These are phyloP conservation scores for Colletotrichum tabaci DNA, from an alignment of 2,329 filamentous ascomycete genomes.

Conservation along the genomic window DNA sequence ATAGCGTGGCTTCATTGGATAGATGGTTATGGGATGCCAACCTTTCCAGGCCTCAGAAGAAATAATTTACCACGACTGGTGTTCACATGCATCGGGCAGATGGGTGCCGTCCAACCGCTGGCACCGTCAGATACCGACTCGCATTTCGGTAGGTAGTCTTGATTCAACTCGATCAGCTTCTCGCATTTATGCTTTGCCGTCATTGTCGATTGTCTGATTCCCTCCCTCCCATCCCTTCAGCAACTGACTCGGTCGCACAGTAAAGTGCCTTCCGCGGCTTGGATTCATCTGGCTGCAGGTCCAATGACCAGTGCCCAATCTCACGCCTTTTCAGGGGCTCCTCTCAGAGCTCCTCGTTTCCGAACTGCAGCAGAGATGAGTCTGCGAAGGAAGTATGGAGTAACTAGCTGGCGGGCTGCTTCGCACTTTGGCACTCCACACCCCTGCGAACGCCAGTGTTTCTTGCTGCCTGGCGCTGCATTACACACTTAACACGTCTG, in stretches of 20 bases:
- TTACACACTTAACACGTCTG: not conserved
- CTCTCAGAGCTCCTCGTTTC: not conserved
- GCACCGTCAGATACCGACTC: too few species aligned
- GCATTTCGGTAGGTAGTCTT: too few species aligned
- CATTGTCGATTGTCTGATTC: not conserved
- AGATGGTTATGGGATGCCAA: not conserved
- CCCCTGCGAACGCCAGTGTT: too few species aligned
- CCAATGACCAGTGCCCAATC: not conserved
- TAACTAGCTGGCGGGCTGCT: too few species aligned
- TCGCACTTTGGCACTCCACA: not conserved
- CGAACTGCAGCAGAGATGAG: constrained; percentile 3
- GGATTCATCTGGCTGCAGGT: not conserved
- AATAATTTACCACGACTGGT: not conserved
- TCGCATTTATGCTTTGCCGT: constrained; percentile 6
- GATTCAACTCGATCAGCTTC: not conserved
- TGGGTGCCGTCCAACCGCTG: not conserved
- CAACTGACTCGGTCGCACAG: constrained; percentile 6
- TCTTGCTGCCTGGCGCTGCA: too few species aligned
- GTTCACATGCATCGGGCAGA: too few species aligned
- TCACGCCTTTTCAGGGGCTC: not conserved
- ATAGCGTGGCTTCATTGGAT: not conserved
- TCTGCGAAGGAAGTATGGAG: not conserved
- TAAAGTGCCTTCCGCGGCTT: not conserved
- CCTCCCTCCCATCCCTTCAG: not conserved
- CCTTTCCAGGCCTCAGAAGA: not conserved